Conservation (phyloP, 2,329 filamentous ascomycete genomes). For the Alternaria alternata region DNA sequence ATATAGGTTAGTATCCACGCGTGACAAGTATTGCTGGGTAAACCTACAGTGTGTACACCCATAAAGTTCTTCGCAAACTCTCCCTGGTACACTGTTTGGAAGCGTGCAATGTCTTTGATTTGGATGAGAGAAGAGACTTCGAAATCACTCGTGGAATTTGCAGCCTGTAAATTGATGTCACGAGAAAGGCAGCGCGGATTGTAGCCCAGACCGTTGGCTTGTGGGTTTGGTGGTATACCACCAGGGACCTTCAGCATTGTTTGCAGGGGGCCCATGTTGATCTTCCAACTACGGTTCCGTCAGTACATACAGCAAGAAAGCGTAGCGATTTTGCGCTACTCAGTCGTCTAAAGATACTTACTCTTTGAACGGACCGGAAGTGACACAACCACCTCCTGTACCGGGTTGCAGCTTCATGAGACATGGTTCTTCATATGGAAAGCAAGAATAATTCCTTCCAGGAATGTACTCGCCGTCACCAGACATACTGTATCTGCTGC, state of each 20-base stretch:
- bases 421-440: conserved; percentile 22
- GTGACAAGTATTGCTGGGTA: too few species aligned
- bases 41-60: conserved; percentile 51
- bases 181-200: conserved; percentile 51
- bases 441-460: conserved; percentile 37
- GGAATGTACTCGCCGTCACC: conserved; percentile 55
- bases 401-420: conserved; percentile 41
- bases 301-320: neutral
- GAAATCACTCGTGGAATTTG: conserved; percentile 34
- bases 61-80: conserved; percentile 44
- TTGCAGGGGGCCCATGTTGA: conserved; percentile 59
- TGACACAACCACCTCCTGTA: conserved; percentile 64
- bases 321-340: neutral
- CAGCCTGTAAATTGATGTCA: conserved; percentile 41
- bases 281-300: conserved; percentile 32
- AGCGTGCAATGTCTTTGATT: conserved; percentile 39
- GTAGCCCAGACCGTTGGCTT: conserved; percentile 35
- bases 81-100: conserved; percentile 50
- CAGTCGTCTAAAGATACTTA: conserved; percentile 6
- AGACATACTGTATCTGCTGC: conserved; percentile 56
- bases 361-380: conserved; percentile 61
- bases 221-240: conserved; percentile 37
- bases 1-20: too few species aligned
- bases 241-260: conserved; percentile 39
- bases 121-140: conserved; percentile 36